Evolutionary conservation across 768 basidiomycete species (phyloP).

Genomic region (Tricholoma saponaceum): DNA sequence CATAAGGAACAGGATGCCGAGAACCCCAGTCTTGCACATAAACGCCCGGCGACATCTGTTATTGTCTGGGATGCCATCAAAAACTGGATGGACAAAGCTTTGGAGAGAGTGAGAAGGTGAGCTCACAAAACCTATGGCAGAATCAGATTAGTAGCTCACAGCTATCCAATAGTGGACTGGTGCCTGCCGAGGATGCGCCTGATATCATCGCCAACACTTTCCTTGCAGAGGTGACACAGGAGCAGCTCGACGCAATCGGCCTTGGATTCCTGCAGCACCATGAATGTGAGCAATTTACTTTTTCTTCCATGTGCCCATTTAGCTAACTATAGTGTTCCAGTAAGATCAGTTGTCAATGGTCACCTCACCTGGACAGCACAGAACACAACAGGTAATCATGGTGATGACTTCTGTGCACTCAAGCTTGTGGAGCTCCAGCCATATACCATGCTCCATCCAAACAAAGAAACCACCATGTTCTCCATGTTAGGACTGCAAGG

Average conservation of each 20-base stretch:
- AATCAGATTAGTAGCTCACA: not conserved
- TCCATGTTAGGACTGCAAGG: constrained; percentile 18
- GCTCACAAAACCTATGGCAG: not conserved
- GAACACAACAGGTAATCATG: constrained; percentile 26
- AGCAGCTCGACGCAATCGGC: constrained; percentile 19
- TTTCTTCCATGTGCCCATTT: not conserved
- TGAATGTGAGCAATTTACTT: constrained; percentile 17
- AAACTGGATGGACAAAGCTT: constrained; percentile 21
- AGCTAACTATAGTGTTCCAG: constrained; percentile 7
- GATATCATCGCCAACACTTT: constrained; percentile 30
- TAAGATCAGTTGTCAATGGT: constrained; percentile 18
- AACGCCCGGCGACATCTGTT: constrained; percentile 17
- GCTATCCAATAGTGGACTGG: constrained; percentile 14
- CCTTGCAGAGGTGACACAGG: constrained; percentile 20
- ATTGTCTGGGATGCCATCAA: constrained; percentile 23
- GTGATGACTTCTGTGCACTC: constrained; percentile 25
- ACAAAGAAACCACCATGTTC: constrained; percentile 12
- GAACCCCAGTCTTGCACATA: constrained; percentile 10
- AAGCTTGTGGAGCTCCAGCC: constrained; percentile 25
- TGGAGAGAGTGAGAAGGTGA: constrained; percentile 16
- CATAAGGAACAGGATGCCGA: constrained; percentile 25
- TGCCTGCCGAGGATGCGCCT: constrained; percentile 23
- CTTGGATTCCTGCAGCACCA: constrained; percentile 23
- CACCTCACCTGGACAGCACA: constrained; percentile 25
- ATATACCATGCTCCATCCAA: constrained; percentile 20